Base-by-base conservation (phyloP, 1,139 yeast genomes). In the Blastobotrys petasosporus region DNA sequence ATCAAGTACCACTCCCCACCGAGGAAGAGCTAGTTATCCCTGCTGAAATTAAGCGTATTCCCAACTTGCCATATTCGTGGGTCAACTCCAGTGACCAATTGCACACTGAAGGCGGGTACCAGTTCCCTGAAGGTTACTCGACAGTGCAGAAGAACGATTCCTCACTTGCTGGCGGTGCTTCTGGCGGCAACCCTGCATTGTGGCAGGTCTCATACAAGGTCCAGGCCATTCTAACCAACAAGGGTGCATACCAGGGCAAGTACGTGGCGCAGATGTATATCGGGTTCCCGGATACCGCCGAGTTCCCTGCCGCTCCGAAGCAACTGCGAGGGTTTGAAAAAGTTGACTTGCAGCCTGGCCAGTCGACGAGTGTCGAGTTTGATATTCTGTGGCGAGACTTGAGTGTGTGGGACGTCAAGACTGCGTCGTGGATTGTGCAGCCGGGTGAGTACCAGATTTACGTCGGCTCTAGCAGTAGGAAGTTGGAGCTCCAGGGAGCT, bases 281-380 rank as follows among this genome's bases (percentile, higher is more conserved):
- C 47, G 80, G 77, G 48, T 72, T 74, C 47, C 85, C 85, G 10
- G 55, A 69, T 69, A 37, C 59, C 57, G 47, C 63, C 62, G 54
- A 55, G 32, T 57, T 58, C 42, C 63, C 64, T 28, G 61, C 79
- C 13, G 79, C 82, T n/a, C 73, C 74, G 2, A 70, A 72, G 51
- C 71, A 74, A 33, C 69, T 80, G 49, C 68, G 83, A 52, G 85
- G 85, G 1, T 77, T 78, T 57, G 82, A 77, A 41, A 80, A 80
- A 60, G 74, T 77, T 1, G 70, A 66, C 44, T 58, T 79, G 40
- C 68, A 67, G 15, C 73, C 69, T 51, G 83, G 40, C 9, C 32
- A 37, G 16, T 8, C 15, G 20, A 32, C 20, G n/a, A 59, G 59
- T 15, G 67, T 77, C n/a, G 59, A 57, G 28, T 80, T 80, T 56